Percentiles rank a stretch among this genome's conserved stretches.
Conservation (phyloP, 2,329 filamentous ascomycete genomes). For the Oidium heveae region DNA sequence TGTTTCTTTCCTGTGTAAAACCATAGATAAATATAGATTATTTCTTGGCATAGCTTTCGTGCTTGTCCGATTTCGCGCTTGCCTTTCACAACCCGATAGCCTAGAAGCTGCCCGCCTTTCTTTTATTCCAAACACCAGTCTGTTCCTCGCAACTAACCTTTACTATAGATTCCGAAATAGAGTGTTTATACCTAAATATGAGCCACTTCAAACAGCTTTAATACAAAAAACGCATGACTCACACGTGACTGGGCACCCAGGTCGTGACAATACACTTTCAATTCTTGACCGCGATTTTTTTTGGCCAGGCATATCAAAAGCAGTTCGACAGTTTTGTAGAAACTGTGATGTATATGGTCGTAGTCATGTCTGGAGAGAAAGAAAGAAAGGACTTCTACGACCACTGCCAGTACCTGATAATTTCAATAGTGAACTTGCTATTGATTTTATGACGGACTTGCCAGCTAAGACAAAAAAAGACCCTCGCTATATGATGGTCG, state of each 20-base stretch:
- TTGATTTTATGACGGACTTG: constrained; percentile 1
- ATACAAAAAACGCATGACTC: neutral
- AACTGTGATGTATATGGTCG: neutral
- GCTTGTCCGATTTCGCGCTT: no score
- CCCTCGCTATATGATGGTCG: neutral
- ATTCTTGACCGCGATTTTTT: neutral
- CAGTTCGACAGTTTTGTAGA: neutral
- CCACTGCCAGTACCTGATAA: neutral
- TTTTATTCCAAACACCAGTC: no score
- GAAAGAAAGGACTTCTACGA: neutral
- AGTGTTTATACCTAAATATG: neutral
- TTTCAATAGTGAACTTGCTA: neutral
- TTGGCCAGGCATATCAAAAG: neutral
- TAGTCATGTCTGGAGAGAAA: neutral
- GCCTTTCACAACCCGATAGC: no score
- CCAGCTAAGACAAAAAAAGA: neutral
- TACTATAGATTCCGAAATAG: neutral
- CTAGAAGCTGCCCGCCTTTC: no score
- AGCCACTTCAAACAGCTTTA: no score
- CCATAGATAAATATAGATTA: no score
- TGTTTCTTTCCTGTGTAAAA: no score
- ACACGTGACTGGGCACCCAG: neutral
- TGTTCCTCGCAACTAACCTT: no score
- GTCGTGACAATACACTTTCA: neutral
- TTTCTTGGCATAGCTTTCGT: no score